Conservation (phyloP, 73 alveolate species). For the Strombidium stylifer region DNA sequence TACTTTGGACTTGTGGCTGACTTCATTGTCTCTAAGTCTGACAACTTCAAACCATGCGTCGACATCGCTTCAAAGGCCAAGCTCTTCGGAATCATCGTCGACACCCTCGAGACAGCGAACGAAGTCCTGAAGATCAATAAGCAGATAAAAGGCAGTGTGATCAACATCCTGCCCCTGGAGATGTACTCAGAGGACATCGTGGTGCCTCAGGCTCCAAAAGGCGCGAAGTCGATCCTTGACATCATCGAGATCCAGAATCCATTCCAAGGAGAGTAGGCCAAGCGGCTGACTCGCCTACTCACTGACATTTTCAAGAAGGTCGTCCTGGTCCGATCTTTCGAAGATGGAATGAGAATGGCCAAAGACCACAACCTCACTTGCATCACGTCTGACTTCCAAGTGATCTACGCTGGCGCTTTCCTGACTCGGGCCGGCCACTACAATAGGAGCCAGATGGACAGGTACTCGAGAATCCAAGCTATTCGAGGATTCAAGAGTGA, state of each 20-base stretch:
- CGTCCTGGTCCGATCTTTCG: slow-evolving; percentile 71
- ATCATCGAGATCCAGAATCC: slow-evolving; percentile 68
- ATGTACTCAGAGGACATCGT: slow-evolving; percentile 33
- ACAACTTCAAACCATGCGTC: slow-evolving; percentile 68
- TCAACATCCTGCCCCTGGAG: slow-evolving; percentile 77
- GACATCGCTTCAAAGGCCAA: slow-evolving; percentile 80
- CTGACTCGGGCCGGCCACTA: slow-evolving; percentile 82
- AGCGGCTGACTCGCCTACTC: slow-evolving; percentile 42
- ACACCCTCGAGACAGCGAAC: slow-evolving; percentile 77
- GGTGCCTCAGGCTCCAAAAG: slow-evolving; percentile 36
- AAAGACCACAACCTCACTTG: slow-evolving; percentile 83
- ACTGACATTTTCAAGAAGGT: slow-evolving; percentile 64
- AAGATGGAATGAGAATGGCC: slow-evolving; percentile 79
- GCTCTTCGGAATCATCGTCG: slow-evolving; percentile 76
- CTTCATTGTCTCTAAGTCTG: slow-evolving; percentile 57
- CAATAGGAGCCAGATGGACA: slow-evolving; percentile 54
- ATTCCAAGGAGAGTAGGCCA: slow-evolving; percentile 58
- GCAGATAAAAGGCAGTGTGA: slow-evolving; percentile 87
- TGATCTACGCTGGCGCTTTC: slow-evolving; percentile 88
- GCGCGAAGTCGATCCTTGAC: slow-evolving; percentile 60
- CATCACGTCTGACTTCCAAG: slow-evolving; percentile 82
- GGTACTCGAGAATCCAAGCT: slow-evolving; percentile 55
- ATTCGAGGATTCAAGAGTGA: slow-evolving; percentile 55
- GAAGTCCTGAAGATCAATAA: slow-evolving; percentile 75
- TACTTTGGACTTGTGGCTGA: slow-evolving; percentile 78